Percentiles rank a stretch among this genome's conserved stretches.
Evolutionary conservation across 1,284 basidiomycete species (phyloP).

Genomic region (Microbotryum lychnidis-dioicae): DNA sequence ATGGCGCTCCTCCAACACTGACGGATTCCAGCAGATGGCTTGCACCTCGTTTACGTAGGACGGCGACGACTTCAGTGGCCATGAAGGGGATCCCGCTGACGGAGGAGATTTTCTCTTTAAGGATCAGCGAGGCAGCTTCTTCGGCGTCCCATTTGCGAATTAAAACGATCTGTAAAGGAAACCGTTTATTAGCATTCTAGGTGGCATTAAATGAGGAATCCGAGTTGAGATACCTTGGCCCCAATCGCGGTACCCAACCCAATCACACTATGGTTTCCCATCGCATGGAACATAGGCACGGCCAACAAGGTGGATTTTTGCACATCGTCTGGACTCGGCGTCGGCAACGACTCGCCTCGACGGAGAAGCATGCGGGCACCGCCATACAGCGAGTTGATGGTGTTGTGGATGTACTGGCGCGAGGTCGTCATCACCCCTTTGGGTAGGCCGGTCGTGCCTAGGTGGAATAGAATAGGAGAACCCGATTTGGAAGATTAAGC

Average conservation of each 20-base stretch:
- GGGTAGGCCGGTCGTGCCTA: slow-evolving; percentile 50
- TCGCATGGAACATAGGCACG: slow-evolving; percentile 50
- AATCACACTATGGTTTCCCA: slow-evolving; percentile 43
- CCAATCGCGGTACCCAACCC: slow-evolving; percentile 48
- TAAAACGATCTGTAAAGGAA: slow-evolving; percentile 39
- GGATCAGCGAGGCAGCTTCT: slow-evolving; percentile 48
- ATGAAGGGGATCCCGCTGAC: slow-evolving; percentile 55
- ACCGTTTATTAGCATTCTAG: too few species aligned
- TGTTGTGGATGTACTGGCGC: slow-evolving; percentile 46
- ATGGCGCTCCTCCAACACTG: slow-evolving; percentile 47
- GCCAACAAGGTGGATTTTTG: slow-evolving; percentile 47
- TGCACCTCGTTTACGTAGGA: slow-evolving; percentile 20
- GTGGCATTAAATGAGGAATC: too few species aligned
- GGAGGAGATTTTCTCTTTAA: slow-evolving; percentile 44
- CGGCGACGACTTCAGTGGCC: slow-evolving; percentile 50
- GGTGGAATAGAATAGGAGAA: too few species aligned
- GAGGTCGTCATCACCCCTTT: slow-evolving; percentile 54
- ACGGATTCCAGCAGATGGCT: slow-evolving; percentile 41
- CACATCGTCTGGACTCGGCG: slow-evolving; percentile 38
- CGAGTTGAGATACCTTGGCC: slow-evolving; percentile 38
- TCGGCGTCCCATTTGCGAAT: slow-evolving; percentile 54
- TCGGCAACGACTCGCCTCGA: slow-evolving; percentile 42
- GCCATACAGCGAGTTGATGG: slow-evolving; percentile 19
- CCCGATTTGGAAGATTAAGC: too few species aligned
- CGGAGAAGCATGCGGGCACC: slow-evolving; percentile 42